Evolutionary conservation across 2,329 filamentous ascomycete genomes (phyloP).

Genomic region (Laburnicola sp.): DNA sequence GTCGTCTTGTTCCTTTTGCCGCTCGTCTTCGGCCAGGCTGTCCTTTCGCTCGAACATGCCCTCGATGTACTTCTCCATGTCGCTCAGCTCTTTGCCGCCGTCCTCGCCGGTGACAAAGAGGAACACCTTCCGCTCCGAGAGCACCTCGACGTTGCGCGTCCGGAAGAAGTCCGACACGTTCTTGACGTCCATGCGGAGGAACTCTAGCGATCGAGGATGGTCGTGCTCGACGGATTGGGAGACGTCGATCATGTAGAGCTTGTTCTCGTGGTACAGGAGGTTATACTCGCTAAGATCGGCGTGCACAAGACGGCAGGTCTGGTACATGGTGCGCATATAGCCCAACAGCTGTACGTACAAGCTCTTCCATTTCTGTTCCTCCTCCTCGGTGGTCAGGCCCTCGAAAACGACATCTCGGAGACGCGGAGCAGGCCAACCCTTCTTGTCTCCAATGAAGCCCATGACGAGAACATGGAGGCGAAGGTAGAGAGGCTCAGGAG

Average conservation of each 20-base stretch:
- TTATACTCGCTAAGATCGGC: constrained; percentile 99
- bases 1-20: constrained; percentile 69
- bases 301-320: constrained; percentile 87
- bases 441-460: constrained; percentile 85
- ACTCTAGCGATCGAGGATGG: constrained; percentile 88
- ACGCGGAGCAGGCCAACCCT: constrained; percentile 84
- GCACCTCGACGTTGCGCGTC: constrained; percentile 77
- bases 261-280: constrained; percentile 80
- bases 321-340: constrained; percentile 92
- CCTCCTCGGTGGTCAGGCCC: constrained; percentile 59
- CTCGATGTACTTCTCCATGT: constrained; percentile 65
- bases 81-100: constrained; percentile 63
- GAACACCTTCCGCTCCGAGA: constrained; percentile 80
- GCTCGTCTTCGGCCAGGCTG: constrained; percentile 53
- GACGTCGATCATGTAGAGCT: constrained; percentile 93
- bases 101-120: constrained; percentile 73
- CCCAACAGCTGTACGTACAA: constrained; percentile 83
- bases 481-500: constrained; percentile 84
- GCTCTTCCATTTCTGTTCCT: constrained; percentile 70
- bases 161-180: constrained; percentile 94
- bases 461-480: constrained; percentile 95
- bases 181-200: constrained; percentile 97
- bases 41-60: constrained; percentile 65
- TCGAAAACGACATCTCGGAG: constrained; percentile 81
- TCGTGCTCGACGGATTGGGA: constrained; percentile 97